Evolutionary conservation across 306 rosid species (phyloP).

Genomic region (Vigna nakashimae): DNA sequence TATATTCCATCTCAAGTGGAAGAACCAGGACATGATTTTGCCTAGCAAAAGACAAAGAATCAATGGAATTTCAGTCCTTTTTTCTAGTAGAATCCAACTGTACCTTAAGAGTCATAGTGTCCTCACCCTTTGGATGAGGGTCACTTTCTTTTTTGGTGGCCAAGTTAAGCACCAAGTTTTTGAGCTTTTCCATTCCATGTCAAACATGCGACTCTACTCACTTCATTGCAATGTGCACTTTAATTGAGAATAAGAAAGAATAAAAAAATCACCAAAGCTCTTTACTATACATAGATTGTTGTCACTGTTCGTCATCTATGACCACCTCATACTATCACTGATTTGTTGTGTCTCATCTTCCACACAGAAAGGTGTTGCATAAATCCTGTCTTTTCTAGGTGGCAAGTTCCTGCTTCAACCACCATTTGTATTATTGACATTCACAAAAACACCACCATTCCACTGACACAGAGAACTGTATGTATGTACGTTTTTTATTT

Average conservation of each 20-base stretch:
- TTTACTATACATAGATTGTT: background rate
- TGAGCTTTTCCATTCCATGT: slow-evolving; percentile 24
- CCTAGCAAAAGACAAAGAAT: slow-evolving; percentile 30
- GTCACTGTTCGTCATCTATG: slow-evolving; percentile 31
- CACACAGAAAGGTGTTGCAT: slow-evolving; percentile 37
- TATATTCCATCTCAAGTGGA: slow-evolving; percentile 29
- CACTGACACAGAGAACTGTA: slow-evolving; percentile 29
- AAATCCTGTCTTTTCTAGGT: slow-evolving; percentile 43
- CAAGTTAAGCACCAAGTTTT: slow-evolving; percentile 32
- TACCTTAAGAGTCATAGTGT: slow-evolving; percentile 17
- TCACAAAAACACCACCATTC: slow-evolving; percentile 12
- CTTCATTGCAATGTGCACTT: slow-evolving; percentile 4
- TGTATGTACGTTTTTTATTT: background rate
- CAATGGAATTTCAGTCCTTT: slow-evolving; percentile 28
- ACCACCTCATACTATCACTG: slow-evolving; percentile 14
- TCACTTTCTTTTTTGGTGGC: slow-evolving; percentile 35
- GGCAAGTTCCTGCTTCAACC: slow-evolving; percentile 24
- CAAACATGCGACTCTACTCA: background rate
- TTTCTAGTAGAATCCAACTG: slow-evolving; percentile 22
- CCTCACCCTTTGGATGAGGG: slow-evolving; percentile 26
- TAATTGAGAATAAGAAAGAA: slow-evolving; percentile 6
- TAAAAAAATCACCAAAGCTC: background rate
- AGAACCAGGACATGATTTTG: slow-evolving; percentile 14
- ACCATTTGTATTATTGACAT: background rate
- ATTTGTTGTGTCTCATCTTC: slow-evolving; percentile 26